A percentile compares a stretch with the other conserved stretches of the same genome.
These are phyloP conservation scores for Geranium rotundifolium DNA, from an alignment of 345 rosid genomes.

Conservation along the genomic window DNA sequence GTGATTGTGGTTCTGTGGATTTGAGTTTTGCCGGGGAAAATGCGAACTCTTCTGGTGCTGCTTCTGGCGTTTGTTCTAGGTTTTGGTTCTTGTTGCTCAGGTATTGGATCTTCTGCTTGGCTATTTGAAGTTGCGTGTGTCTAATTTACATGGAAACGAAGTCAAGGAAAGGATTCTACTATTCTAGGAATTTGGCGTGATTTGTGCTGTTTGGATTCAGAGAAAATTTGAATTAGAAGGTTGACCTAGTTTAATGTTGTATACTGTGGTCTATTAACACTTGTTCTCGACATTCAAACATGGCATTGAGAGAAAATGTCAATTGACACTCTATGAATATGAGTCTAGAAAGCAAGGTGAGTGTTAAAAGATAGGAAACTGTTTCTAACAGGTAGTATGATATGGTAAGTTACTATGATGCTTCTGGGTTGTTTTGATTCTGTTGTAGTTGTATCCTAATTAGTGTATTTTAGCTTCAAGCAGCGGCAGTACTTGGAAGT, in stretches of 20 bases:
- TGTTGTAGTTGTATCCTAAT: not conserved
- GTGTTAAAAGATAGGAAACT: not conserved
- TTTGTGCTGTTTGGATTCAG: not conserved
- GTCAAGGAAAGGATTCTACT: not conserved
- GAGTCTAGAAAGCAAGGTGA: not conserved
- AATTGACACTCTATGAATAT: not conserved
- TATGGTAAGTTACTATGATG: too few relatives aligned
- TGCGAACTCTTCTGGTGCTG: conserved; percentile 31
- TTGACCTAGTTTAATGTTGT: not conserved
- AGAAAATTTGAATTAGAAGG: not conserved
- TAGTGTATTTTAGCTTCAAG: not conserved
- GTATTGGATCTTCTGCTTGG: conserved; percentile 15
- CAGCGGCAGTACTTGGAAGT: not conserved
- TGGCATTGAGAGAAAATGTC: not conserved
- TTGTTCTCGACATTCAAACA: not conserved
- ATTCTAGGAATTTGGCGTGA: not conserved
- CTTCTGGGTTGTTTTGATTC: not conserved
- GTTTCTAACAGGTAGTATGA: too few relatives aligned
- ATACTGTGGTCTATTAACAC: not conserved
- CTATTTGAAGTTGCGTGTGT: not conserved
- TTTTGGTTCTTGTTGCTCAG: conserved; percentile 36
- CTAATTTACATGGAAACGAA: not conserved
- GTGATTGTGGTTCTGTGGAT: conserved; percentile 39
- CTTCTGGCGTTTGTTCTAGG: conserved; percentile 25
- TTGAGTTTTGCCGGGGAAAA: conserved; percentile 28